Evolutionary conservation across 768 basidiomycete genomes (phyloP).

Genomic region (Leccinum uliginosum): DNA sequence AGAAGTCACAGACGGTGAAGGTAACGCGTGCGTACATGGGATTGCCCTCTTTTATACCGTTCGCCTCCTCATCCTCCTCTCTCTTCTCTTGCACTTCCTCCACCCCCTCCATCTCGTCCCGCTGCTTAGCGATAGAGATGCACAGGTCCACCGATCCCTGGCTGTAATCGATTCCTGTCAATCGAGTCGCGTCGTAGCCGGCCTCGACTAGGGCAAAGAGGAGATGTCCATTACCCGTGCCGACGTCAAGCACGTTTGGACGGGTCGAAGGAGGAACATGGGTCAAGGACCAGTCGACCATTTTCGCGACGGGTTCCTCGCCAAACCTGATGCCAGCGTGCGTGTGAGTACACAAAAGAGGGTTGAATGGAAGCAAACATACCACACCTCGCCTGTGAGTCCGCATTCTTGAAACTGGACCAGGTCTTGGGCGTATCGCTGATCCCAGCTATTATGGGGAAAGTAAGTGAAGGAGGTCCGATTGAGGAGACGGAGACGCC

Average conservation of each 20-base stretch:
- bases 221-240: constrained; percentile 75
- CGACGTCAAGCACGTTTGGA: constrained; percentile 68
- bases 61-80: constrained; percentile 3
- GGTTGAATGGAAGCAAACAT: constrained; percentile 13
- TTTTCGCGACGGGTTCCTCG: constrained; percentile 66
- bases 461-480: neutral
- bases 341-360: neutral
- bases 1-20: constrained; percentile 63
- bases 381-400: constrained; percentile 88
- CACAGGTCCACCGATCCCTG: constrained; percentile 64
- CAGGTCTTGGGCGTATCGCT: constrained; percentile 68
- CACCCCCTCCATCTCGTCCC: constrained; percentile 16
- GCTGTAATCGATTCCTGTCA: constrained; percentile 78
- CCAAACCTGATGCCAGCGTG: constrained; percentile 63
- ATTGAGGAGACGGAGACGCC: constrained; percentile 19
- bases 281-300: constrained; percentile 67
- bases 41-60: neutral
- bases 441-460: constrained; percentile 59
- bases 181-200: constrained; percentile 49
- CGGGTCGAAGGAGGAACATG: constrained; percentile 46
- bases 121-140: constrained; percentile 46
- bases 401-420: constrained; percentile 70
- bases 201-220: constrained; percentile 67
- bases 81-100: too few relatives aligned
- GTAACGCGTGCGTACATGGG: constrained; percentile 28